Evolutionary conservation across 257 asterid species (phyloP).

Genomic region (Nicotiana tabacum): DNA sequence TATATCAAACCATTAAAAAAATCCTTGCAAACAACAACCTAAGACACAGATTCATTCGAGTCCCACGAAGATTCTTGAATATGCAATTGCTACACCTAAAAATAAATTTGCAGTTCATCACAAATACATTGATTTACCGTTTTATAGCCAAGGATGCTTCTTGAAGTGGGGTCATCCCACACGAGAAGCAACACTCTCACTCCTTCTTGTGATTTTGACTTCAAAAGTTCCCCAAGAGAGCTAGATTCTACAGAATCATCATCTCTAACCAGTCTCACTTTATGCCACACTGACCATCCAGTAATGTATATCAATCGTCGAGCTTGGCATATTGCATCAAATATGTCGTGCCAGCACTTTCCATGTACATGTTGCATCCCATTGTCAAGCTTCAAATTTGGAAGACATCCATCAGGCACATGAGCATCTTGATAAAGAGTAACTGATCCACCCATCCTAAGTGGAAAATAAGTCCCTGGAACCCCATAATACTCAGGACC

Average conservation of each 20-base stretch:
- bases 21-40: not conserved
- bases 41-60: not conserved
- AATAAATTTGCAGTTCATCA: not conserved
- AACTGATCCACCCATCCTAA: conserved; percentile 85
- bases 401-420: conserved; percentile 84
- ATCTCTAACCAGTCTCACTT: conserved; percentile 83
- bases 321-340: conserved; percentile 78
- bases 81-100: not conserved
- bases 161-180: conserved; percentile 98
- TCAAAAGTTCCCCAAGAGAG: conserved; percentile 84
- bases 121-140: conserved; percentile 41
- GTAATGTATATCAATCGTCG: conserved; percentile 72
- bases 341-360: conserved; percentile 90
- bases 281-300: conserved; percentile 99
- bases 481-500: conserved; percentile 85
- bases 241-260: conserved; percentile 42
- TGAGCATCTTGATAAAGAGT: conserved; percentile 97
- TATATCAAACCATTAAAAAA: not conserved
- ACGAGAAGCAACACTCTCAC: conserved; percentile 92
- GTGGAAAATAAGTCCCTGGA: conserved; percentile 88
- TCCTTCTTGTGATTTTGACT: conserved; percentile 94
- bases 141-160: conserved; percentile 87
- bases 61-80: not conserved
- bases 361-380: conserved; percentile 77
- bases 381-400: conserved; percentile 56